Percentiles rank a stretch among this genome's conserved stretches.
Evolutionary conservation across 495 filamentous ascomycete species (phyloP).

Genomic region (Patellaria atrata): DNA sequence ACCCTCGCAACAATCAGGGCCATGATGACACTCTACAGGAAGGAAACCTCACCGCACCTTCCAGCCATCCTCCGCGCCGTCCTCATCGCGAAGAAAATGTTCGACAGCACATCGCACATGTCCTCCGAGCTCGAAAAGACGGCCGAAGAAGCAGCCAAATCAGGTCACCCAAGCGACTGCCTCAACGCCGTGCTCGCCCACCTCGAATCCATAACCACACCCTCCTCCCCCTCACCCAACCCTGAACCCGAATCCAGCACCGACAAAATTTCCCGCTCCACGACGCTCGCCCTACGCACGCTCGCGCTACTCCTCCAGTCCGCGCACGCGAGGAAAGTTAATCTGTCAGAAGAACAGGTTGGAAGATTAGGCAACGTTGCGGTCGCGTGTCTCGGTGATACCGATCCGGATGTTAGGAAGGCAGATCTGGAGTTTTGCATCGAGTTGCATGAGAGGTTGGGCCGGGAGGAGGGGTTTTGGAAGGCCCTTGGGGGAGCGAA

Average conservation of each 20-base stretch:
- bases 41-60: conserved; percentile 49
- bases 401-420: conserved; percentile 65
- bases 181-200: conserved; percentile 39
- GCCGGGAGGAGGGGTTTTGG: conserved; percentile 39
- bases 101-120: conserved; percentile 39
- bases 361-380: conserved; percentile 39
- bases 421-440: conserved; percentile 67
- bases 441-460: conserved; percentile 46
- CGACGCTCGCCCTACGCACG: conserved; percentile 15
- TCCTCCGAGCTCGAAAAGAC: conserved; percentile 44
- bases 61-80: conserved; percentile 51
- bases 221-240: conserved; percentile 4
- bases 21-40: conserved; percentile 52
- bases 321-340: conserved; percentile 9
- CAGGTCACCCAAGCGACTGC: conserved; percentile 32
- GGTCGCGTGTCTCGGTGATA: conserved; percentile 47
- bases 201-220: conserved; percentile 23
- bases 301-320: conserved; percentile 18
- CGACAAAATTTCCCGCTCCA: conserved; percentile 9
- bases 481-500: conserved; percentile 25
- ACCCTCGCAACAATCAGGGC: conserved; percentile 66
- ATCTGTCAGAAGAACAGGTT: conserved; percentile 20
- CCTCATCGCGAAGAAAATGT: conserved; percentile 46
- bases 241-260: conserved; percentile 17
- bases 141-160: conserved; percentile 36